phyloP scores from a whole-genome alignment of 768 basidiomycete genomes.

The Mycena venus region DNA sequence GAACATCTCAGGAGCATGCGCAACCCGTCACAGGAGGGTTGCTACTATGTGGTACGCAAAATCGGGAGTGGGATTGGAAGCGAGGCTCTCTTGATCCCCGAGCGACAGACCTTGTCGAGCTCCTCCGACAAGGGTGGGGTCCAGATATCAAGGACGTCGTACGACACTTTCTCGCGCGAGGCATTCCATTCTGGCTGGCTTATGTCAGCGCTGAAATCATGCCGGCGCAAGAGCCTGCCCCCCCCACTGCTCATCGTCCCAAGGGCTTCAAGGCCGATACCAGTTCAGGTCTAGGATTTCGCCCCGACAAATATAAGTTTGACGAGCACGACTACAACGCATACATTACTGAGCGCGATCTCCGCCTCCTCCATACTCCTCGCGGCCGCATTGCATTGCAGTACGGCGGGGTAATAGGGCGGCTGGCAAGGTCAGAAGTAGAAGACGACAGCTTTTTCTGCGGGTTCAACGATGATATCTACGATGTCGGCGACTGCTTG shows the following conservation, averaged over 20 bases:
- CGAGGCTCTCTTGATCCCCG: no score
- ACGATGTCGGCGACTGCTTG: not conserved
- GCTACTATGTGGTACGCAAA: not conserved
- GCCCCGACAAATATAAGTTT: no score
- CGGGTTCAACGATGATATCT: no score
- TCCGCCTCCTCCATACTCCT: constrained; percentile 5
- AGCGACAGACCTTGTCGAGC: not conserved
- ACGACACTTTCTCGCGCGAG: not conserved
- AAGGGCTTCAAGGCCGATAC: no score
- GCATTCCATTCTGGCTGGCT: not conserved
- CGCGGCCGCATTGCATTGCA: constrained; percentile 8
- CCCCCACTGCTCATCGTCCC: not conserved
- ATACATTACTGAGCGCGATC: not conserved
- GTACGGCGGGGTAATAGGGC: not conserved
- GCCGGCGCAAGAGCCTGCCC: not conserved
- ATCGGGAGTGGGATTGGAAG: no score
- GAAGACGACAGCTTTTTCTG: not conserved
- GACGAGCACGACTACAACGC: no score
- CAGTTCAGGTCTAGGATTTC: no score
- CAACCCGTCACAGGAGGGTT: not conserved
- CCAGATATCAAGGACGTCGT: not conserved
- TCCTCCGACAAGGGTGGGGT: constrained; percentile 5
- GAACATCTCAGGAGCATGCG: not conserved
- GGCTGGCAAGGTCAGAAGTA: not conserved
- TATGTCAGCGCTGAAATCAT: not conserved